Evolutionary conservation across 2,329 filamentous ascomycete species (phyloP), one percentile per base, ranked within the genome.

Genomic region (Oidium heveae): DNA sequence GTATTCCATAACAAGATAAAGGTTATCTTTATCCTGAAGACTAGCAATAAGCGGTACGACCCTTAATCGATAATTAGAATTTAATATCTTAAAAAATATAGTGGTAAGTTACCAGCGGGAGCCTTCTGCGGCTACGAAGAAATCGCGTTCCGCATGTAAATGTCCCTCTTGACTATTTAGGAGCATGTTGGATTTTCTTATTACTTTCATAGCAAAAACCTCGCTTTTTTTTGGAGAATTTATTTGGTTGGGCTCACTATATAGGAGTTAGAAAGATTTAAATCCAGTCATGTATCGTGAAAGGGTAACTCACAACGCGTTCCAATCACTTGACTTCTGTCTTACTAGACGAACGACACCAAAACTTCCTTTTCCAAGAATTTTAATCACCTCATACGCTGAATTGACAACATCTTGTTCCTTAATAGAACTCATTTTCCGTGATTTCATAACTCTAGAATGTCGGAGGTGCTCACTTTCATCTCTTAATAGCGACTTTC

Each of bases 1-100:
- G 64, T 94, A 98, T 57, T 96, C 88, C 87, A 96, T 95, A 54
- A 95, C 84, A 6, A 98, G 76, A 62, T 96, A 96, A 6, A 98
- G 72, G 61, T 85, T 86, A 44, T 76, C 74, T 37, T 76, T 71
- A 65, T 96, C 91, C 66, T 96, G 86, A 59, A 96, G 96, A 63
- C 86, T 91, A 52, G 85, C 75, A 53, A 94, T 75, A 37, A 98
- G 71, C 0, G 88, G 85, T 1, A 96, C 85, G 50, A 94, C 80
- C 89, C 77, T 81, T 52, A 1, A 22, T 13, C 1, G 24, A 12
- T 61, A 39, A 62, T 58, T 20, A 37, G 1, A 33, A 32, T 32
- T 6, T 12, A 2, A 28, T 41, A 13, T 12, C 34, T 41, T 1
- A 10, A 44, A 43, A 49, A 32, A 47, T 15, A 20, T 5, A 71